phyloP scores from a whole-genome alignment of 768 basidiomycete genomes.

The Rhodotorula taiwanensis region DNA sequence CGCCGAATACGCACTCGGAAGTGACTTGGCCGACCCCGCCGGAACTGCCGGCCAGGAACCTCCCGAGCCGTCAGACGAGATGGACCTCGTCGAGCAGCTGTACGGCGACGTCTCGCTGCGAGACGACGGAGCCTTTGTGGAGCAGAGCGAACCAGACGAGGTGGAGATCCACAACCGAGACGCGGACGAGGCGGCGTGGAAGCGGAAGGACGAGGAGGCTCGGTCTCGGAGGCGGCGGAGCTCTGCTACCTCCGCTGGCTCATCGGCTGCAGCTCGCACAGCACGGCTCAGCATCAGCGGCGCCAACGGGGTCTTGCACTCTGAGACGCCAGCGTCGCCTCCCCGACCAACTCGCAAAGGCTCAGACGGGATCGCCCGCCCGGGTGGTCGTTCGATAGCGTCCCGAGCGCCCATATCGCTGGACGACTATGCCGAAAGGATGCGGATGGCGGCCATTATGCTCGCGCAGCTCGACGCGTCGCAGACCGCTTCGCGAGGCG shows the following conservation, averaged over 20 bases:
- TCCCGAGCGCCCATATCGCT: constrained; percentile 57
- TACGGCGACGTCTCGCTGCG: constrained; percentile 73
- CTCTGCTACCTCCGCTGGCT: constrained; percentile 6
- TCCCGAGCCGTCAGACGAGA: constrained; percentile 65
- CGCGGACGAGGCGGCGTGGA: constrained; percentile 40
- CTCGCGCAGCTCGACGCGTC: constrained; percentile 84
- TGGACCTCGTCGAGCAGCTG: constrained; percentile 93
- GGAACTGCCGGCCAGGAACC: neutral
- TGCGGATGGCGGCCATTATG: constrained; percentile 98
- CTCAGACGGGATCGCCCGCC: neutral
- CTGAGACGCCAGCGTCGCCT: neutral
- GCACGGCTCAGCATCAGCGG: neutral
- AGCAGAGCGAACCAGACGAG: constrained; percentile 3
- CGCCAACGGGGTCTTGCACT: too few relatives aligned
- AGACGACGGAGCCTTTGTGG: constrained; percentile 45
- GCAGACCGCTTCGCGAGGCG: constrained; percentile 42
- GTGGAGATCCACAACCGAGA: constrained; percentile 56
- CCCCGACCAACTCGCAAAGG: neutral
- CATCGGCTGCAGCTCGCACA: neutral
- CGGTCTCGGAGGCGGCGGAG: constrained; percentile 1
- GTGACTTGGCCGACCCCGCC: constrained; percentile 37
- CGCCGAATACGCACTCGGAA: constrained; percentile 33
- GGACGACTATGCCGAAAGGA: constrained; percentile 96
- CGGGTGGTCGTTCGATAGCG: constrained; percentile 18
- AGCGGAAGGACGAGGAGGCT: constrained; percentile 23